These are phyloP conservation scores for Botrytis fabae DNA, from an alignment of 2,329 filamentous ascomycete genomes.

Conservation along the genomic window DNA sequence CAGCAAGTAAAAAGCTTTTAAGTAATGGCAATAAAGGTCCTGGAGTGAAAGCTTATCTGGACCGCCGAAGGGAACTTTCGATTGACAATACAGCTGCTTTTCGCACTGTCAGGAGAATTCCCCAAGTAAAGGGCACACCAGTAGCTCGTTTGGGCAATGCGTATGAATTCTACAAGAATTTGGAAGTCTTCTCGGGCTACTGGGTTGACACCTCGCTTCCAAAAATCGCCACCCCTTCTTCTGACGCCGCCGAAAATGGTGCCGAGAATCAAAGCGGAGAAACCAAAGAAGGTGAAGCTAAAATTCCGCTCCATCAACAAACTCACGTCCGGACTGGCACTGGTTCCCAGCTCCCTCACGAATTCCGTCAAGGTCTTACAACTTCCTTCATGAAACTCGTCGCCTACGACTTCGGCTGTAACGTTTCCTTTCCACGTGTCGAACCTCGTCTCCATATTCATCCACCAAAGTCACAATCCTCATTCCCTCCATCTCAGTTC, in stretches of 20 bases:
- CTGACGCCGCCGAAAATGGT: conserved; percentile 16
- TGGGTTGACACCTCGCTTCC: conserved; percentile 60
- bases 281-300: conserved; percentile 25
- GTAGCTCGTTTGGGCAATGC: conserved; percentile 60
- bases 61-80: conserved; percentile 58
- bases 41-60: conserved; percentile 58
- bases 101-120: conserved; percentile 60
- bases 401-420: conserved; percentile 66
- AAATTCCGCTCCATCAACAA: conserved; percentile 29
- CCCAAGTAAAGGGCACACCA: conserved; percentile 53
- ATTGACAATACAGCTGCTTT: conserved; percentile 59
- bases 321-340: conserved; percentile 47
- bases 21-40: conserved; percentile 57
- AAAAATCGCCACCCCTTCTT: conserved; percentile 28
- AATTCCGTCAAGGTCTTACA: conserved; percentile 58
- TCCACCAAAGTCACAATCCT: conserved; percentile 38
- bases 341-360: conserved; percentile 58
- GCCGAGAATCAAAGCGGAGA: conserved; percentile 24
- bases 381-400: conserved; percentile 63
- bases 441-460: conserved; percentile 60
- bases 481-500: conserved; percentile 50
- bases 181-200: conserved; percentile 58
- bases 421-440: conserved; percentile 54
- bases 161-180: conserved; percentile 65
- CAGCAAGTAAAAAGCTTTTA: conserved; percentile 50